Percentiles rank a stretch among this genome's conserved stretches.
Conservation (phyloP, 2,329 filamentous ascomycete genomes). For the Diaporthe sp. region DNA sequence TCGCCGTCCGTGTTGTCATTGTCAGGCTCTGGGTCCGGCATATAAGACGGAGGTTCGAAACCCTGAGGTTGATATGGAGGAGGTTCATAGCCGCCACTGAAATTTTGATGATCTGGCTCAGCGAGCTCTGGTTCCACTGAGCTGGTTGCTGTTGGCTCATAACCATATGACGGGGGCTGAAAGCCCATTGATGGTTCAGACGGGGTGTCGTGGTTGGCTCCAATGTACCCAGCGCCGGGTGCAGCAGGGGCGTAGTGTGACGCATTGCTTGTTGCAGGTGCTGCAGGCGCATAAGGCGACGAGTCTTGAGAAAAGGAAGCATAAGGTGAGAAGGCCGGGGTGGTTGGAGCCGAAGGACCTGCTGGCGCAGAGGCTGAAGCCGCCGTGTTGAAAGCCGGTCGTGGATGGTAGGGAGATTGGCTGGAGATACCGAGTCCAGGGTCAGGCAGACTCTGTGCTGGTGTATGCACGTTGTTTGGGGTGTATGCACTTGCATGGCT, state of each 20-base stretch:
- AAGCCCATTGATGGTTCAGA: conserved; percentile 43
- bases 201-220: conserved; percentile 9
- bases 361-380: conserved; percentile 17
- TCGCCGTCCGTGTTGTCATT: conserved; percentile 58
- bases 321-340: conserved; percentile 31
- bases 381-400: conserved; percentile 36
- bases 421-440: conserved; percentile 38
- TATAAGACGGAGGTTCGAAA: conserved; percentile 66
- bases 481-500: conserved; percentile 46
- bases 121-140: conserved; percentile 42
- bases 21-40: conserved; percentile 57
- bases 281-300: conserved; percentile 36
- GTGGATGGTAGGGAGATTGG: conserved; percentile 42
- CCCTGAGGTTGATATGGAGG: conserved; percentile 70
- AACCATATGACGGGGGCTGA: conserved; percentile 61
- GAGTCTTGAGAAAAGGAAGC: conserved; percentile 30
- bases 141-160: conserved; percentile 57
- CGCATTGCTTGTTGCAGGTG: conserved; percentile 6
- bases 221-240: conserved; percentile 6
- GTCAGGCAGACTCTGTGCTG: conserved; percentile 46
- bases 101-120: conserved; percentile 40
- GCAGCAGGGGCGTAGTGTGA: conserved; percentile 29
- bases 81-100: conserved; percentile 65
- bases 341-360: conserved; percentile 1
- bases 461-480: conserved; percentile 43